Evolutionary conservation across 345 rosid species (phyloP).

Genomic region (Bruguiera sexangula): DNA sequence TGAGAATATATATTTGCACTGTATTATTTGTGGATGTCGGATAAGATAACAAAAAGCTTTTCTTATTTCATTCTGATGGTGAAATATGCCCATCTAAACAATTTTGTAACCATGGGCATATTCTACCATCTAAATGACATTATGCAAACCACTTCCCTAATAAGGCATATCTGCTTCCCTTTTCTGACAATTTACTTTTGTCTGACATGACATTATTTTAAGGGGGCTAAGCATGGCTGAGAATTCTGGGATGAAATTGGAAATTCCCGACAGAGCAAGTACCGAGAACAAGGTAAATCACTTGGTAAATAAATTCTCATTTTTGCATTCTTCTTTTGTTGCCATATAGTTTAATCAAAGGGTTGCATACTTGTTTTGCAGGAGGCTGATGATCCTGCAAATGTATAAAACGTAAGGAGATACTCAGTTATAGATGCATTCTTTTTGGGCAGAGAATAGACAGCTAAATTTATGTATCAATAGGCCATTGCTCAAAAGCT

Average conservation of each 20-base stretch:
- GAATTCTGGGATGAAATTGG: constrained; percentile 39
- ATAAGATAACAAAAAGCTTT: too few species aligned
- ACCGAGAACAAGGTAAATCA: constrained; percentile 41
- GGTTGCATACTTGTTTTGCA: constrained; percentile 15
- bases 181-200: not conserved
- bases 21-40: too few species aligned
- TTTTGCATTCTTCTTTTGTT: not conserved
- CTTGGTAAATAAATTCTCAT: not conserved
- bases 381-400: constrained; percentile 34
- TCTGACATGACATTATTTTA: not conserved
- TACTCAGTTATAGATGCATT: not conserved
- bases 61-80: too few species aligned
- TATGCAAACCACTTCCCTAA: not conserved
- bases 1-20: too few species aligned
- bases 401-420: constrained; percentile 24
- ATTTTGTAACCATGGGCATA: too few species aligned
- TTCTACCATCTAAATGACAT: not conserved
- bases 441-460: not conserved
- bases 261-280: constrained; percentile 43
- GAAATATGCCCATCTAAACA: too few species aligned
- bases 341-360: not conserved
- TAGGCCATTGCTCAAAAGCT: not conserved
- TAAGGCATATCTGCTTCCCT: not conserved
- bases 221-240: constrained; percentile 50
- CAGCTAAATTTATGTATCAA: constrained; percentile 3